A percentile compares a stretch with the other conserved stretches of the same genome.
phyloP scores from a whole-genome alignment of 192 early-diverging fungal genomes.

The Spizellomyces punctatus region DNA sequence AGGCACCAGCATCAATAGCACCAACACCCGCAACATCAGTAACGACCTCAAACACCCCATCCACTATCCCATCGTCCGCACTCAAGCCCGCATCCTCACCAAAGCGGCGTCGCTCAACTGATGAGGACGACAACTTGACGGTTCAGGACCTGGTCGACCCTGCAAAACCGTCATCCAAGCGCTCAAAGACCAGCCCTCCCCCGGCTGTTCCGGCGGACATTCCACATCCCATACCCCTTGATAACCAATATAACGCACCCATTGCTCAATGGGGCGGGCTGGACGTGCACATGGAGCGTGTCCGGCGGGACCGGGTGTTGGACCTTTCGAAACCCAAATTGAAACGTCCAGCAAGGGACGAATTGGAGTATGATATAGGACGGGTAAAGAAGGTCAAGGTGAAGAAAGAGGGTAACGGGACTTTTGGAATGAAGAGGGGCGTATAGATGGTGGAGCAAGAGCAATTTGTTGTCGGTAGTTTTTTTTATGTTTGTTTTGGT shows the following conservation, averaged over 20 bases:
- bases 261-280: neutral
- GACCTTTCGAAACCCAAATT: neutral
- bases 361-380: constrained; percentile 3
- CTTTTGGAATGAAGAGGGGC: too few relatives aligned
- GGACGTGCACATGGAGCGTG: neutral
- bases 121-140: too few relatives aligned
- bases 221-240: neutral
- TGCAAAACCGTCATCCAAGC: neutral
- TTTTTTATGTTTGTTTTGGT: too few relatives aligned
- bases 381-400: constrained; percentile 5
- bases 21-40: neutral
- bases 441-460: too few relatives aligned
- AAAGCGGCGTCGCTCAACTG: neutral
- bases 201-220: neutral
- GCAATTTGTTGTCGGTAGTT: too few relatives aligned
- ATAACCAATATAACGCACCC: neutral
- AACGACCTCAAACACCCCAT: neutral
- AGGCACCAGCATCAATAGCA: neutral
- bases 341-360: neutral
- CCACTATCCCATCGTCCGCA: neutral
- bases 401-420: neutral
- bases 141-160: neutral
- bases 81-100: neutral
- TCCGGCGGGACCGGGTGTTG: neutral
- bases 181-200: neutral